Conservation (phyloP, 192 early-diverging fungal genomes). For the Gonapodya prolifera region DNA sequence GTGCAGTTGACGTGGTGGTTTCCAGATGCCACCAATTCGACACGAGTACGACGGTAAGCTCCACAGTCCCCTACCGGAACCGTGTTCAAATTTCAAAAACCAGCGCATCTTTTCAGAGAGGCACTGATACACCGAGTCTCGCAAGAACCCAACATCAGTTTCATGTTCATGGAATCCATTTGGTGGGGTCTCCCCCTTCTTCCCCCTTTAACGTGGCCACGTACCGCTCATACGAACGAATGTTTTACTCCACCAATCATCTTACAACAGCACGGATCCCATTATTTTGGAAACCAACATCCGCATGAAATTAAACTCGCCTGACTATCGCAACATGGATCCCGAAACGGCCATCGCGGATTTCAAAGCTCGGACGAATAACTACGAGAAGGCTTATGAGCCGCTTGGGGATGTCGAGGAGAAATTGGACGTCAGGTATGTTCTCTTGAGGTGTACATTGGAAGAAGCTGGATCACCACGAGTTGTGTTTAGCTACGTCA, state of each 20-base stretch:
- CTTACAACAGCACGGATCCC: slow-evolving; percentile 75
- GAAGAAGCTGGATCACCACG: too few relatives aligned
- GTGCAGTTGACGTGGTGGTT: slow-evolving; percentile 11
- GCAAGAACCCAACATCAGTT: slow-evolving; percentile 46
- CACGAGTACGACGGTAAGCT: slow-evolving; percentile 40
- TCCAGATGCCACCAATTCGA: slow-evolving; percentile 95
- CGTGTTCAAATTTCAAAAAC: not conserved
- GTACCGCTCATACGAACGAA: not conserved
- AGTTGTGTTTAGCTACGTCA: slow-evolving; percentile 89
- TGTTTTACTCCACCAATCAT: slow-evolving; percentile 20
- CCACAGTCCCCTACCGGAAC: not conserved
- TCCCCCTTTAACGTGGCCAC: not conserved
- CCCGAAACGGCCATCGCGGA: slow-evolving; percentile 69
- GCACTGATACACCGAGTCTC: slow-evolving; percentile 45
- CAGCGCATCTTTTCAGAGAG: slow-evolving; percentile 17
- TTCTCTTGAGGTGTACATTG: too few relatives aligned
- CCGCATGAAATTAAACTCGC: slow-evolving; percentile 79
- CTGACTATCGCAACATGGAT: slow-evolving; percentile 83
- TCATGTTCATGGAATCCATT: slow-evolving; percentile 35
- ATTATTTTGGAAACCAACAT: slow-evolving; percentile 71
- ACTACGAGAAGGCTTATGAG: slow-evolving; percentile 90
- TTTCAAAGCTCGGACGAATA: slow-evolving; percentile 70
- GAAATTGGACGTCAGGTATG: slow-evolving; percentile 33
- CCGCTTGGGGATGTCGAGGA: slow-evolving; percentile 77
- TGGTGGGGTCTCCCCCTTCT: not conserved